phyloP scores from a whole-genome alignment of 1,139 yeast species.

The Geotrichum phurueaensis region DNA sequence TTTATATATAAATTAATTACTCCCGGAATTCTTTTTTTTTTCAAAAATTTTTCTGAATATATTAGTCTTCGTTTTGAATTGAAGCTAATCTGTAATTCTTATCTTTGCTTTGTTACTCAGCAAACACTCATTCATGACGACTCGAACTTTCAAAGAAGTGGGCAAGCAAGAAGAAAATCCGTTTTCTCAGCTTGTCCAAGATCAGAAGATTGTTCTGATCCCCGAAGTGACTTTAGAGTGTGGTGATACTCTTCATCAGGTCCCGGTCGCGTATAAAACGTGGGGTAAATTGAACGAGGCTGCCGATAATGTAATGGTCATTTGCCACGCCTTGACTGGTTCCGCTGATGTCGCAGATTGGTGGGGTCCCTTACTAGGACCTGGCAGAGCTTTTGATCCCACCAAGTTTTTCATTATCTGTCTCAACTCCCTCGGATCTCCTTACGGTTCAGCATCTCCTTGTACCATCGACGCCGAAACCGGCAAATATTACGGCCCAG shows the following conservation, averaged over 20 bases:
- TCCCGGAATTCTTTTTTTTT: neutral
- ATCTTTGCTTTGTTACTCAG: neutral
- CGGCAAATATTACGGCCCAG: constrained; percentile 80
- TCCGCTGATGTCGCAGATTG: constrained; percentile 93
- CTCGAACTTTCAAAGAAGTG: constrained; percentile 22
- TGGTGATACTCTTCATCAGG: constrained; percentile 64
- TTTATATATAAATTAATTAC: too few relatives aligned
- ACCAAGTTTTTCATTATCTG: constrained; percentile 79
- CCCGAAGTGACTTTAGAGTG: constrained; percentile 75
- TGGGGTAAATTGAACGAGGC: constrained; percentile 78
- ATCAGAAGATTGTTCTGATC: constrained; percentile 74
- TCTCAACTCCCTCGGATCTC: constrained; percentile 86
- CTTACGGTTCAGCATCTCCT: constrained; percentile 94
- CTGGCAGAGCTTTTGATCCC: constrained; percentile 85
- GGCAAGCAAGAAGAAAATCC: constrained; percentile 54
- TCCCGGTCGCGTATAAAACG: constrained; percentile 91
- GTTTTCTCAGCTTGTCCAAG: constrained; percentile 66
- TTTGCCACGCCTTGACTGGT: constrained; percentile 94
- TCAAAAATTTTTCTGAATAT: neutral
- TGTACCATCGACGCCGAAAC: constrained; percentile 69
- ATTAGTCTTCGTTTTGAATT: neutral
- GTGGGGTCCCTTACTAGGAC: constrained; percentile 96
- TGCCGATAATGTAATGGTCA: constrained; percentile 70
- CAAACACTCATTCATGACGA: neutral
- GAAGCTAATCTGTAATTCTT: neutral